phyloP scores from a whole-genome alignment of 2,329 filamentous ascomycete genomes.

The Talaromyces sp. region DNA sequence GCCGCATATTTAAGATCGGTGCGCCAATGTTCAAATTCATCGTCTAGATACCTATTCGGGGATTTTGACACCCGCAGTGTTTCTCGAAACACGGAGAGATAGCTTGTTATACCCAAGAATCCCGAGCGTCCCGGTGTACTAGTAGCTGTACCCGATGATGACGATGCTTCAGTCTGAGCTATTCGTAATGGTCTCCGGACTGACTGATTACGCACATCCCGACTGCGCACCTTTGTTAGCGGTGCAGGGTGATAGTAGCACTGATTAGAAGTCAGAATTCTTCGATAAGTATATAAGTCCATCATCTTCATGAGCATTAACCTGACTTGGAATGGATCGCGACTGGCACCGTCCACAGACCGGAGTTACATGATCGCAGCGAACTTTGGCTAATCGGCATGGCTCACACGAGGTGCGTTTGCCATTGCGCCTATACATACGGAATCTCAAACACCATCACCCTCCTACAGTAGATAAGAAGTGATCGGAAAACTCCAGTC shows the following conservation, averaged over 20 bases:
- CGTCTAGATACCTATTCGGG: background rate
- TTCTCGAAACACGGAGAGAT: background rate
- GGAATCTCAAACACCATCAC: background rate
- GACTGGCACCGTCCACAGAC: constrained; percentile 24
- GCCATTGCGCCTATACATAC: constrained; percentile 30
- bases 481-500: background rate
- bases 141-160: background rate
- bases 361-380: constrained; percentile 36
- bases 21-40: constrained; percentile 3
- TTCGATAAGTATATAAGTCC: background rate
- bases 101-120: background rate
- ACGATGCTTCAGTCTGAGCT: background rate
- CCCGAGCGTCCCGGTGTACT: background rate
- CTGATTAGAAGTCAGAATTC: background rate
- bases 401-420: constrained; percentile 38
- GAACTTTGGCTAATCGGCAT: constrained; percentile 38
- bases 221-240: background rate
- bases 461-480: background rate
- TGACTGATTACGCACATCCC: background rate
- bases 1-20: background rate
- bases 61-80: background rate
- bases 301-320: background rate
- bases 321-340: background rate
- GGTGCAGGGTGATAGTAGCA: background rate
- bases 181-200: background rate